A percentile compares a stretch with the other conserved stretches of the same genome.
Evolutionary conservation across 805 yeast species (phyloP).

Genomic region (Ogataea ganodermae): DNA sequence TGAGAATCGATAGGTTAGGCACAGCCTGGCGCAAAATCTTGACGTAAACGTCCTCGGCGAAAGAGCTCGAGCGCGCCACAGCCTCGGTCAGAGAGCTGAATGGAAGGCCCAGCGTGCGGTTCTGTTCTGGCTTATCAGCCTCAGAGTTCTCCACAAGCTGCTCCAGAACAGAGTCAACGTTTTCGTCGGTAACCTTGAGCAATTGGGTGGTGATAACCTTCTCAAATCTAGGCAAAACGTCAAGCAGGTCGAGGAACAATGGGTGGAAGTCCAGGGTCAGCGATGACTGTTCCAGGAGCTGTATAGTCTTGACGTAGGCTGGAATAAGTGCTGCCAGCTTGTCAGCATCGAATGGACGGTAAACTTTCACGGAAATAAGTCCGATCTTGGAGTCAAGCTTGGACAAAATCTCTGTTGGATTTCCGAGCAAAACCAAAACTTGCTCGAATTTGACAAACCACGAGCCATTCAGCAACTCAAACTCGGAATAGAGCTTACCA

Average conservation of each 20-base stretch:
- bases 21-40: conserved; percentile 68
- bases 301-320: conserved; percentile 49
- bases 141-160: conserved; percentile 54
- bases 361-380: conserved; percentile 59
- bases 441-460: conserved; percentile 32
- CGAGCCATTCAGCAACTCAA: conserved; percentile 37
- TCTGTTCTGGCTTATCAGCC: conserved; percentile 58
- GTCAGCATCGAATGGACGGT: conserved; percentile 71
- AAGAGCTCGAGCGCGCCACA: conserved; percentile 8
- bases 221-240: conserved; percentile 50
- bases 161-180: conserved; percentile 45
- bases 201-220: conserved; percentile 60
- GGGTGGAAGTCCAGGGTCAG: conserved; percentile 36
- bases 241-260: conserved; percentile 73
- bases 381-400: conserved; percentile 37
- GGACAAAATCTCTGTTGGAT: conserved; percentile 34
- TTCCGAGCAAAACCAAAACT: conserved; percentile 66
- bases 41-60: conserved; percentile 59
- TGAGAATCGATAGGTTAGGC: conserved; percentile 50
- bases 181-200: conserved; percentile 41
- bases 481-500: conserved; percentile 38
- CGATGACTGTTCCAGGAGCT: conserved; percentile 68
- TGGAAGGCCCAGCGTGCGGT: conserved; percentile 57
- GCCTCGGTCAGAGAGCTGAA: conserved; percentile 29
- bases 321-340: conserved; percentile 55